Conservation (phyloP, 2,329 filamentous ascomycete genomes). For the Paraconiothyrium sp. region DNA sequence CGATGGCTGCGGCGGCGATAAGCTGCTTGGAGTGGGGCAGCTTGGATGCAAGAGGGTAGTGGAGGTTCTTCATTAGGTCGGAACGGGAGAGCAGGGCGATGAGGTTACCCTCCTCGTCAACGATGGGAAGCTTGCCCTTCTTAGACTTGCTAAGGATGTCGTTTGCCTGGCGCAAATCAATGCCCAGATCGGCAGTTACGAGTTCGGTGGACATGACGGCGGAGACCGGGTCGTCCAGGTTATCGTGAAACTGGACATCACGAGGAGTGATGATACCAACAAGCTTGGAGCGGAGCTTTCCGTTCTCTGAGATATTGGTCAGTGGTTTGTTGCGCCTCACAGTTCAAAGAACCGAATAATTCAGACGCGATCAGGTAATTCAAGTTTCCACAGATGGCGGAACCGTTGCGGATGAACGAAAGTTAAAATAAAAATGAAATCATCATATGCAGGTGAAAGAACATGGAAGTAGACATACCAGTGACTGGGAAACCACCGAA, state of each 20-base stretch:
- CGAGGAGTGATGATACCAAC: slow-evolving; percentile 97
- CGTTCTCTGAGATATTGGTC: slow-evolving; percentile 72
- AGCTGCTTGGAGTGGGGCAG: slow-evolving; percentile 97
- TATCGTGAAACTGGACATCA: slow-evolving; percentile 95
- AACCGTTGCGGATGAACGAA: slow-evolving; percentile 99
- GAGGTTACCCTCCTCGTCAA: slow-evolving; percentile 83
- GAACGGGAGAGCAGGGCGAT: slow-evolving; percentile 64
- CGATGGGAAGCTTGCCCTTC: slow-evolving; percentile 97
- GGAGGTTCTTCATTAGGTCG: slow-evolving; percentile 97
- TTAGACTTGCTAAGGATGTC: slow-evolving; percentile 92
- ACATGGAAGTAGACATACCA: slow-evolving; percentile 69
- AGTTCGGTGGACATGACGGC: slow-evolving; percentile 96
- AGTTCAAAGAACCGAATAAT: slow-evolving; percentile 15
- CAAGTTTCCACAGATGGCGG: slow-evolving; percentile 81
- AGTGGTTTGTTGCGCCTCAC: slow-evolving; percentile 23
- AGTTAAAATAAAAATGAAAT: slow-evolving; percentile 84
- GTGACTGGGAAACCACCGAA: slow-evolving; percentile 99
- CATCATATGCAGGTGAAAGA: slow-evolving; percentile 69
- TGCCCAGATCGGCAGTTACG: slow-evolving; percentile 84
- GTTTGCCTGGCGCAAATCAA: slow-evolving; percentile 89
- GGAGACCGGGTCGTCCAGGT: slow-evolving; percentile 76
- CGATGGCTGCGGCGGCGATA: slow-evolving; percentile 93
- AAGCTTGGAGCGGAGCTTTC: slow-evolving; percentile 93
- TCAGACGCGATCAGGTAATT: slow-evolving; percentile 1
- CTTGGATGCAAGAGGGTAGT: slow-evolving; percentile 97